phyloP scores from a whole-genome alignment of 2,329 filamentous ascomycete species.

The Amylocarpus encephaloides region DNA sequence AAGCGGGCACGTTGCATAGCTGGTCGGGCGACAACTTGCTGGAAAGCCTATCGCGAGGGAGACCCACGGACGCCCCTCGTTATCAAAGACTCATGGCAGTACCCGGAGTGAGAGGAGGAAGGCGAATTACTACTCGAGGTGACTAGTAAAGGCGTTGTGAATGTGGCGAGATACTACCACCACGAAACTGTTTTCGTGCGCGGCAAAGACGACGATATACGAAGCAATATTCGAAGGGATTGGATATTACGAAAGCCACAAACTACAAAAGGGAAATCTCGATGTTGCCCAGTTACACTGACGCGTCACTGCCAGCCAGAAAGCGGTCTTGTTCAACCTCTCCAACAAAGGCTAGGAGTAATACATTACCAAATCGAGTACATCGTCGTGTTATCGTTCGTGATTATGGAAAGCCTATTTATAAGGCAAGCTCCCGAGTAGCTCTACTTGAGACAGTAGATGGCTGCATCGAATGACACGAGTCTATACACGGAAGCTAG shows the following conservation, averaged over 20 bases:
- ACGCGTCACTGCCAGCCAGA: slow-evolving; percentile 21
- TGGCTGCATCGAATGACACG: slow-evolving; percentile 34
- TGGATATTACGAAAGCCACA: slow-evolving; percentile 31
- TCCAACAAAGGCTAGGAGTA: slow-evolving; percentile 23
- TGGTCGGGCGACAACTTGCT: slow-evolving; percentile 39
- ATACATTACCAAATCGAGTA: slow-evolving; percentile 32
- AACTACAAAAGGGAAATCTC: slow-evolving; percentile 30
- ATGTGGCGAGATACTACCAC: slow-evolving; percentile 39
- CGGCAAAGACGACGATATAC: slow-evolving; percentile 30
- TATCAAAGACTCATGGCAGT: slow-evolving; percentile 43
- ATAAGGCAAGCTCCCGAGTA: slow-evolving; percentile 34
- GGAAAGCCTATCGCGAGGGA: slow-evolving; percentile 37
- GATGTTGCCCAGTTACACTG: slow-evolving; percentile 10
- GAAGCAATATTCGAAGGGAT: slow-evolving; percentile 29
- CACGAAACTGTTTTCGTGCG: slow-evolving; percentile 36
- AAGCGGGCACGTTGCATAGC: slow-evolving; percentile 30
- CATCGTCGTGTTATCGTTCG: slow-evolving; percentile 36
- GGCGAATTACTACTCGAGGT: slow-evolving; percentile 35
- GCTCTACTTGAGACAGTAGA: slow-evolving; percentile 35
- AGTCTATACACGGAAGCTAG: slow-evolving; percentile 33
- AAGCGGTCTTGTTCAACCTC: slow-evolving; percentile 32
- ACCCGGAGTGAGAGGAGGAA: slow-evolving; percentile 37
- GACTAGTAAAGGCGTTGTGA: slow-evolving; percentile 32
- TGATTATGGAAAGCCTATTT: slow-evolving; percentile 38
- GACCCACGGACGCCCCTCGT: slow-evolving; percentile 33